Conservation (phyloP, 306 rosid species). For the Myrica gale region DNA sequence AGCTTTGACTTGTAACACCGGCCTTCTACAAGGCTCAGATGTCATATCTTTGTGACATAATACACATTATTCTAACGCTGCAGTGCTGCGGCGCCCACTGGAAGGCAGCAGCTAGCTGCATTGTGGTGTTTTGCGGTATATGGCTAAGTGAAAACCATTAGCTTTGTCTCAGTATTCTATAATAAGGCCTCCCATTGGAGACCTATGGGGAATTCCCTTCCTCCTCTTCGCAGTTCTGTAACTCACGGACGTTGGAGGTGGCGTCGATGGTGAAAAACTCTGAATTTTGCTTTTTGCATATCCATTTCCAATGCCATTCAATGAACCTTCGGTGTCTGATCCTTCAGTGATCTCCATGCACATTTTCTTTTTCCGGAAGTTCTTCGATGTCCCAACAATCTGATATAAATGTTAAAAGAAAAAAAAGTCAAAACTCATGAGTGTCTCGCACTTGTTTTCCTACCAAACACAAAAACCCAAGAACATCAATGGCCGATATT, state of each 20-base stretch:
- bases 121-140: slow-evolving; percentile 37
- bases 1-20: slow-evolving; percentile 39
- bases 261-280: slow-evolving; percentile 69
- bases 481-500: background rate
- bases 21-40: slow-evolving; percentile 54
- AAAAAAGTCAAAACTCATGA: slow-evolving; percentile 21
- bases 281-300: slow-evolving; percentile 36
- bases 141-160: slow-evolving; percentile 26
- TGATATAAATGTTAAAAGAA: slow-evolving; percentile 27
- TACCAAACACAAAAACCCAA: background rate
- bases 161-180: slow-evolving; percentile 41
- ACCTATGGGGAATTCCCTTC: slow-evolving; percentile 64
- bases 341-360: slow-evolving; percentile 30
- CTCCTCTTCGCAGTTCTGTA: slow-evolving; percentile 59
- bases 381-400: slow-evolving; percentile 64
- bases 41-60: slow-evolving; percentile 24
- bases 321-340: slow-evolving; percentile 55
- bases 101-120: slow-evolving; percentile 16
- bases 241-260: slow-evolving; percentile 53
- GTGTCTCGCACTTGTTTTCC: slow-evolving; percentile 28
- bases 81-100: background rate
- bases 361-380: slow-evolving; percentile 41
- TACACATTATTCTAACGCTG: background rate
- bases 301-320: slow-evolving; percentile 37
- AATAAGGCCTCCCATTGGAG: slow-evolving; percentile 69